Base-by-base conservation (phyloP, 805 yeast species). In the Candida broadrunensis region DNA sequence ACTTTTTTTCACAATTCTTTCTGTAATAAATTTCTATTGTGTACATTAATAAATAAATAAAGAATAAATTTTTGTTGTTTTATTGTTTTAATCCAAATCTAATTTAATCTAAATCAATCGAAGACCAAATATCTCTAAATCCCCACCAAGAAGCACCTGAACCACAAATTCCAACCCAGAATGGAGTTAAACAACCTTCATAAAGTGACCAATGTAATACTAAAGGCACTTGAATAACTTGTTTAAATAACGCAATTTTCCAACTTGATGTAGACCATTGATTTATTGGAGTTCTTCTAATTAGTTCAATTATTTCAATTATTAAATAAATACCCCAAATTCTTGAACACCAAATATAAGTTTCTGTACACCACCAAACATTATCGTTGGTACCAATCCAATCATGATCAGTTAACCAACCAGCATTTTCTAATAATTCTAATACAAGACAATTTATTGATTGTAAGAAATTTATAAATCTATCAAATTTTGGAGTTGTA, bases 111-210 rank as follows among this genome's bases (percentile, higher is more conserved):
- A 67, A 55, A 27, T 68, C 60, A 29, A 70, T 48, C n/a, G 72
- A 56, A 26, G 48, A 40, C 69, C 70, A 60, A 46, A 61, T 50
- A 38, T 59, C 61, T 44, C 49, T 58, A 42, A 70, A 70, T 5
- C 59, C 65, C 58, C 63, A 67, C 68, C 68, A 70, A 6, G 73
- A 67, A 14, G 74, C 74, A 11, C 73, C 70, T 33, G 61, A 49
- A 12, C 74, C 74, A 46, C 70, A 70, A n/a, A 70, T 44, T 1
- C 74, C 75, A 7, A 70, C 75, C 75, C 75, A 70, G 55, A 70
- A 70, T 16, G 75, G 74, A 21, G 62, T 47, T 47, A 70, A 63
- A 46, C 74, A 70, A 3, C 74, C 75, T 4, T 67, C 69, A 45
- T 65, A 59, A 41, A 70, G 57, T 4, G 72, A 63, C 75, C 75